A percentile compares a stretch with the other conserved stretches of the same genome.
These are phyloP conservation scores for Berkeleyomyces basicola DNA, from an alignment of 2,329 filamentous ascomycete species.

Conservation along the genomic window DNA sequence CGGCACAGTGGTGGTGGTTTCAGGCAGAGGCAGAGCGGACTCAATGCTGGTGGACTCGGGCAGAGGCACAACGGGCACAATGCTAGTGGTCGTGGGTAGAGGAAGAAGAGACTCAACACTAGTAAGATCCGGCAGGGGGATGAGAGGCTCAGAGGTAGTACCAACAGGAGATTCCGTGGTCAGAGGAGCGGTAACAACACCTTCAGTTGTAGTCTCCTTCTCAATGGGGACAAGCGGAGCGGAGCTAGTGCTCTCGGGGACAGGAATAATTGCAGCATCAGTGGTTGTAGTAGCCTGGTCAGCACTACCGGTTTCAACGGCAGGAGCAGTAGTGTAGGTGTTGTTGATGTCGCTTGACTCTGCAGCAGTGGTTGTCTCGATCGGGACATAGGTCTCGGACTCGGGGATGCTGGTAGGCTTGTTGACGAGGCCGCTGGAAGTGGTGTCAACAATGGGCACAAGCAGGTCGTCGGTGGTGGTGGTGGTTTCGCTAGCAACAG, in stretches of 20 bases:
- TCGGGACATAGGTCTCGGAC: not conserved
- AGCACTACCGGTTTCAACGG: not conserved
- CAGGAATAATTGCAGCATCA: not conserved
- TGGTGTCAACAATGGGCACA: not conserved
- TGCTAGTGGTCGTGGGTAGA: not conserved
- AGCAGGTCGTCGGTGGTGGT: not conserved
- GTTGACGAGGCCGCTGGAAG: not conserved
- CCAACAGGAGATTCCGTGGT: not conserved
- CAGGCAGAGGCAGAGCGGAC: not conserved
- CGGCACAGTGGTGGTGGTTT: not conserved
- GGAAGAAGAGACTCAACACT: not conserved
- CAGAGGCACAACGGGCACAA: not conserved
- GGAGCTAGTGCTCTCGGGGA: not conserved
- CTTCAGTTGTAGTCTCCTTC: not conserved
- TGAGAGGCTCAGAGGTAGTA: not conserved
- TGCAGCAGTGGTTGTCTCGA: not conserved
- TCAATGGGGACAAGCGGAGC: not conserved
- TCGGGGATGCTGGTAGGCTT: not conserved
- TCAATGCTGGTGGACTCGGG: not conserved
- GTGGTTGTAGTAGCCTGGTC: not conserved
- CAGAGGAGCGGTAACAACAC: not conserved
- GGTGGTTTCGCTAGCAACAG: not conserved
- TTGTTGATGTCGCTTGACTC: not conserved
- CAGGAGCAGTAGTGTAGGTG: not conserved
- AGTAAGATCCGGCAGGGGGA: not conserved